Percentiles rank a stretch among this genome's conserved stretches.
phyloP scores from a whole-genome alignment of 1,139 yeast genomes.

The Starmera stellimalicola region DNA sequence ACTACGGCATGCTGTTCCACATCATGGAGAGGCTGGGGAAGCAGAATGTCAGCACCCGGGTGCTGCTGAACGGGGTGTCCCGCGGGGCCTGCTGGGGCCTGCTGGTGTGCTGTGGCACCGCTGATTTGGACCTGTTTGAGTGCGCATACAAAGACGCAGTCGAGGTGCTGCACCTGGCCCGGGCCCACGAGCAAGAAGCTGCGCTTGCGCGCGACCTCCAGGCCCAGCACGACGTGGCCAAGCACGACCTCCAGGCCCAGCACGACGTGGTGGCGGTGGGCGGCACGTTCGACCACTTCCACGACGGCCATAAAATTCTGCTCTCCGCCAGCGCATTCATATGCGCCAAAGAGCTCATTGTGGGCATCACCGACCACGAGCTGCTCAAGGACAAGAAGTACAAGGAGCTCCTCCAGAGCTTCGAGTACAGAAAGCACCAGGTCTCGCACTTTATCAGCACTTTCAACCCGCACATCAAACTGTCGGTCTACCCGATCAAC shows the following conservation, averaged over 20 bases:
- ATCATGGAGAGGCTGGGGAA: background rate
- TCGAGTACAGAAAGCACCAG: slow-evolving; percentile 35
- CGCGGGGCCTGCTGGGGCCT: too few species aligned
- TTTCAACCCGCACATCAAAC: slow-evolving; percentile 33
- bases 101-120: too few species aligned
- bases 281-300: slow-evolving; percentile 95
- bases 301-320: slow-evolving; percentile 88
- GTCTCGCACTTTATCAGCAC: slow-evolving; percentile 41
- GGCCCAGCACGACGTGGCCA: slow-evolving; percentile 26
- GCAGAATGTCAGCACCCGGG: slow-evolving; percentile 2
- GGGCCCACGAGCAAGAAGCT: too few species aligned
- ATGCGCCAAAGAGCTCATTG: slow-evolving; percentile 36
- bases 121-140: too few species aligned
- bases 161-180: too few species aligned
- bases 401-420: slow-evolving; percentile 55
- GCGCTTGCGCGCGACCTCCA: too few species aligned
- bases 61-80: too few species aligned
- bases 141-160: too few species aligned
- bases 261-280: slow-evolving; percentile 58
- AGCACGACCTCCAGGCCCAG: slow-evolving; percentile 15
- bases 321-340: slow-evolving; percentile 65
- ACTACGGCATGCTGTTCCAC: background rate
- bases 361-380: slow-evolving; percentile 81
- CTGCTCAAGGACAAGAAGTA: slow-evolving; percentile 68
- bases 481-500: slow-evolving; percentile 49